A percentile compares a stretch with the other conserved stretches of the same genome.
These are phyloP conservation scores for Amylostereum areolatum DNA, from an alignment of 1,284 basidiomycete species.

Conservation along the genomic window DNA sequence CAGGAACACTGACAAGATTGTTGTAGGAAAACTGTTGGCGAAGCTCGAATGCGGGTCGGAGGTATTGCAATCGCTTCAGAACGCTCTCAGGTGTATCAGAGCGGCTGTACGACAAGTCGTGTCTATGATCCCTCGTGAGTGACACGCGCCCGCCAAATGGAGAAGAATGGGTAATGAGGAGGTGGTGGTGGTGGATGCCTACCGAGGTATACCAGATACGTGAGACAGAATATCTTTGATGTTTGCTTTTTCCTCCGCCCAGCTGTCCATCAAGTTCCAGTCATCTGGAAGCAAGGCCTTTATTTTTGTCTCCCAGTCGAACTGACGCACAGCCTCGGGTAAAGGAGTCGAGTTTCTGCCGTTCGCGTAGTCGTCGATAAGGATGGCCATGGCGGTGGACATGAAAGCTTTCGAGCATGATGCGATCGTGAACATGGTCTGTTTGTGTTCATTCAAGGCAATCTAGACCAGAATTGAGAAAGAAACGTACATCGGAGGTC, in stretches of 20 bases:
- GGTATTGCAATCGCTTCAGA: constrained; percentile 29
- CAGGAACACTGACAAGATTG: constrained; percentile 28
- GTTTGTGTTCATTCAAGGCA: not conserved
- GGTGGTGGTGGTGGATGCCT: not conserved
- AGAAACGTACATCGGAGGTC: constrained; percentile 22
- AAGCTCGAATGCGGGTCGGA: constrained; percentile 33
- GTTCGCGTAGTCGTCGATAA: constrained; percentile 25
- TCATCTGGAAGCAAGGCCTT: constrained; percentile 31
- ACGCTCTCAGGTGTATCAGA: not conserved
- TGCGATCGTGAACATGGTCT: constrained; percentile 36
- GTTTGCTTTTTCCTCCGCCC: constrained; percentile 27
- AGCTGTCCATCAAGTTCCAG: constrained; percentile 32
- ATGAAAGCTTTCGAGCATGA: constrained; percentile 43
- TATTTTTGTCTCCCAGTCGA: constrained; percentile 34
- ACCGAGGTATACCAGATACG: constrained; percentile 15
- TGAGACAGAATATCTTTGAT: constrained; percentile 30
- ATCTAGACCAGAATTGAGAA: not conserved
- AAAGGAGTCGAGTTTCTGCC: constrained; percentile 23
- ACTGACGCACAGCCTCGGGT: constrained; percentile 15
- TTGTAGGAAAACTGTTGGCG: constrained; percentile 39
- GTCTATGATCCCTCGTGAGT: constrained; percentile 1
- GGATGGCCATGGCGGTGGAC: constrained; percentile 28
- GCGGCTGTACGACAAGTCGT: constrained; percentile 7
- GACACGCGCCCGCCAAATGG: not conserved
- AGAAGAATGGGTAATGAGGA: too few relatives aligned